Base-by-base conservation (phyloP, 495 filamentous ascomycete genomes). In the Penicillium lagena region DNA sequence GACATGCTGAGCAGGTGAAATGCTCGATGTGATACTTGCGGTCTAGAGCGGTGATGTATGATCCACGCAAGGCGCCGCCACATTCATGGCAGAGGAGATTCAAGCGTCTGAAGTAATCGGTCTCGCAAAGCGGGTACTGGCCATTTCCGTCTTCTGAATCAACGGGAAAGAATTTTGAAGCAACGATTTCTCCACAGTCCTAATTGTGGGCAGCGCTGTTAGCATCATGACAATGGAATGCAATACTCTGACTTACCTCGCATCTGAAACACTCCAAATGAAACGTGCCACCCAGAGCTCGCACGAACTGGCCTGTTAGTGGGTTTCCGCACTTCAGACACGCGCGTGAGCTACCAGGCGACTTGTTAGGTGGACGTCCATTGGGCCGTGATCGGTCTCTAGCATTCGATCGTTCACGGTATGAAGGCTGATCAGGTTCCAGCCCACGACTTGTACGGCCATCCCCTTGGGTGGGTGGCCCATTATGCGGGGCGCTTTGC, bases 11-110 rank as follows among this genome's bases (percentile, higher is more conserved):
- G 64, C 94, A 99, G 28, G 94, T 99, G 60, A 99, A 99, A 67
- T 99, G 94, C 55, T 97, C 93, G 47, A 99, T 94, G 61, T 99
- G 94, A 59, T 97, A 99, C 66, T 99, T 99, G 40, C 87, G 85
- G 49, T 99, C 94, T 30, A 97, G 76, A 7, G 94, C 94, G 1
- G 94, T 99, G 52, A 99, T 99, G 59, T 99, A 99, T 14, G 94
- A 97, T 6, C 93, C 94, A 35, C 94, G 89, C 14, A 99, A 75
- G 39, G 94, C 94, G 38, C 89, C 89, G 48, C 89, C 89, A 64
- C 94, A 99, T 35, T 90, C 80, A 51, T 87, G 82, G 63, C 94
- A 99, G 15, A 99, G 70, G 22, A 99, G 76, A 46, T 90, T 87
- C 10, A 99, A 78, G 37, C 94, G 81, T 45, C 90, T 82, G 59